Evolutionary conservation across 805 yeast species (phyloP), one percentile per base, ranked within the genome.

Genomic region (Metschnikowia peoriensis): DNA sequence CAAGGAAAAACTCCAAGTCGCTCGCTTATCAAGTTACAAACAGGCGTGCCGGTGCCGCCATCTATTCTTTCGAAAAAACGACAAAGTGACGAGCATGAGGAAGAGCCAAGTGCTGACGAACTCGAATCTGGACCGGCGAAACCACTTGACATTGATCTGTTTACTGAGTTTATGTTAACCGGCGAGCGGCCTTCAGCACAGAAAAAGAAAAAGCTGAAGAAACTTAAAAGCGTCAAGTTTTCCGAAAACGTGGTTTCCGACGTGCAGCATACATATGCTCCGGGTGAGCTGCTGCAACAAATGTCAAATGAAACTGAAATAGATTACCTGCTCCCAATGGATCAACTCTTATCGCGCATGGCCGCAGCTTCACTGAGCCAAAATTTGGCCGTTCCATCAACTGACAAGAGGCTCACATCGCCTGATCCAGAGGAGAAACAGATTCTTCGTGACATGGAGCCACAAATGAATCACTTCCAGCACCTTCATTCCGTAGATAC

Each of bases 151-250:
- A 73, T 92, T 59, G 97, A 92, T 66, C 82, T 90, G 32, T 92
- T 92, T 67, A 88, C 96, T 15, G 85, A 87, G 57, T 84, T 92
- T 62, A 76, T 90, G 61, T 71, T 92, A 60, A 89, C 97, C 0
- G 97, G 97, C 2, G 82, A 85, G 58, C 71, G 88, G 38, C 89
- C 89, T 22, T 22, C 27, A 73, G 67, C 14, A 58, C 66, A 63
- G 71, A 66, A 62, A 73, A 69, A 52, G 71, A 72, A 69, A 52
- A 71, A 72, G 49, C 77, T 75, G 59, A 71, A 72, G 38, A 71
- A 70, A 53, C 66, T 73, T 28, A 88, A 86, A 63, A 79, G 82
- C 50, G 94, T 88, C 42, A 85, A 86, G 60, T 88, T 88, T 62
- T 81, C 88, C 14, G 92, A 87, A 59, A 82, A 85, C 57, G 73